These are phyloP conservation scores for Kitagawia praeruptora DNA, from an alignment of 129 eudicot species.

Conservation along the genomic window DNA sequence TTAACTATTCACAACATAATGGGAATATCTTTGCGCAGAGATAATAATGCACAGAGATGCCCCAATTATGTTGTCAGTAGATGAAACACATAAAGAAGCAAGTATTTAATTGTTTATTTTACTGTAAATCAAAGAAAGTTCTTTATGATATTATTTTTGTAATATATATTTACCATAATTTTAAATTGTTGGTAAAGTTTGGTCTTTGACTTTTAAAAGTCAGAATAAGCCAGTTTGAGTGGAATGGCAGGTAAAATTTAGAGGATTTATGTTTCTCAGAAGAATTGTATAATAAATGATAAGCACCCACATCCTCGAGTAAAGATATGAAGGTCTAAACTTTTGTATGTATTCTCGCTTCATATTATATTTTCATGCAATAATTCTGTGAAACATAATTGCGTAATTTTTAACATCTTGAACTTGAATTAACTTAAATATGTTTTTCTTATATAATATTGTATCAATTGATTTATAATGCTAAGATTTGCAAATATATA, in stretches of 20 bases:
- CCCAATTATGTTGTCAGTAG: no score
- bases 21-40: neutral
- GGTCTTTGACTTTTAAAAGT: no score
- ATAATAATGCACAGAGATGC: no score
- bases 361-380: neutral
- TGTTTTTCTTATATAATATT: neutral
- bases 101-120: no score
- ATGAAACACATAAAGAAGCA: no score
- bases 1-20: neutral
- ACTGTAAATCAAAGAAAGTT: no score
- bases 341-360: neutral
- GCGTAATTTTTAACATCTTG: neutral
- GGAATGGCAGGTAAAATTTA: neutral
- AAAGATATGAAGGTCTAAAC: neutral
- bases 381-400: neutral
- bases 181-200: no score
- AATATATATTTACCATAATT: no score
- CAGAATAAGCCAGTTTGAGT: no score
- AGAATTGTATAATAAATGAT: no score
- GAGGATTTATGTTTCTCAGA: neutral
- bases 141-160: no score
- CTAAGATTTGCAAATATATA: neutral
- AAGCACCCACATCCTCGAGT: neutral
- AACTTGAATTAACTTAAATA: neutral
- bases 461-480: neutral